A percentile compares a stretch with the other conserved stretches of the same genome.
Evolutionary conservation across 2,329 filamentous ascomycete species (phyloP).

Genomic region (Cercospora canescens): DNA sequence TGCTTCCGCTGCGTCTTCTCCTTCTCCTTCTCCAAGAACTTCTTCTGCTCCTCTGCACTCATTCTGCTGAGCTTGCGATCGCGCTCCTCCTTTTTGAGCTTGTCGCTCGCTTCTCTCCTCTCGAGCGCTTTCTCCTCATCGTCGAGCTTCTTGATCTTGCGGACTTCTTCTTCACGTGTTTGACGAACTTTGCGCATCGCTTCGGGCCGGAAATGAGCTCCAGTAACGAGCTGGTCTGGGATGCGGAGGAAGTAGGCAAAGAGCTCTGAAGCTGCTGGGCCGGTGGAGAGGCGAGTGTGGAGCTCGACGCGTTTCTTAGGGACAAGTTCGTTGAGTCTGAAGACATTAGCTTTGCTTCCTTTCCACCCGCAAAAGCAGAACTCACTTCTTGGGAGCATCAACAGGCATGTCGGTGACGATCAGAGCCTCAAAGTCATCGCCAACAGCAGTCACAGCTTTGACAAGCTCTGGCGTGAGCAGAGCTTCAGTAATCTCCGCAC

Average conservation of each 20-base stretch:
- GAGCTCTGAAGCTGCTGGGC: constrained; percentile 62
- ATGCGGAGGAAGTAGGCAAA: constrained; percentile 78
- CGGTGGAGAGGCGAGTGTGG: constrained; percentile 65
- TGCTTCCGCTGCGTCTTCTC: constrained; percentile 66
- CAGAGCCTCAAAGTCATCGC: constrained; percentile 80
- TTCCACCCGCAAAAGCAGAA: constrained; percentile 18
- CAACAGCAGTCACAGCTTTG: constrained; percentile 74
- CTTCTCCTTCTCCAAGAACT: constrained; percentile 76
- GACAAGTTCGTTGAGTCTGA: constrained; percentile 75
- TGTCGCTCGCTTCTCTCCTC: constrained; percentile 54
- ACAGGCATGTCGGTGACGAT: constrained; percentile 87
- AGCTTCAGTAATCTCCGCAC: constrained; percentile 85
- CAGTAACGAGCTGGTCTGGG: constrained; percentile 75
- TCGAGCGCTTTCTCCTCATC: constrained; percentile 71
- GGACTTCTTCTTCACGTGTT: constrained; percentile 77
- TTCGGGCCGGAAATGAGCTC: constrained; percentile 83
- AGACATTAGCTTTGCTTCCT: constrained; percentile 2
- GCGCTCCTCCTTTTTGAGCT: constrained; percentile 77
- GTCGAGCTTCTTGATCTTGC: constrained; percentile 74
- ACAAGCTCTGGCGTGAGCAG: constrained; percentile 86
- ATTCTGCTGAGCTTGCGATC: constrained; percentile 69
- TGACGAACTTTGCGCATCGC: constrained; percentile 80
- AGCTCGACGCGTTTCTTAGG: constrained; percentile 87
- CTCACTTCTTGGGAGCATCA: constrained; percentile 82
- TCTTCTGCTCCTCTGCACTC: constrained; percentile 59